These are phyloP conservation scores for Fusarium sp. DNA, from an alignment of 2,329 filamentous ascomycete species.

Conservation along the genomic window DNA sequence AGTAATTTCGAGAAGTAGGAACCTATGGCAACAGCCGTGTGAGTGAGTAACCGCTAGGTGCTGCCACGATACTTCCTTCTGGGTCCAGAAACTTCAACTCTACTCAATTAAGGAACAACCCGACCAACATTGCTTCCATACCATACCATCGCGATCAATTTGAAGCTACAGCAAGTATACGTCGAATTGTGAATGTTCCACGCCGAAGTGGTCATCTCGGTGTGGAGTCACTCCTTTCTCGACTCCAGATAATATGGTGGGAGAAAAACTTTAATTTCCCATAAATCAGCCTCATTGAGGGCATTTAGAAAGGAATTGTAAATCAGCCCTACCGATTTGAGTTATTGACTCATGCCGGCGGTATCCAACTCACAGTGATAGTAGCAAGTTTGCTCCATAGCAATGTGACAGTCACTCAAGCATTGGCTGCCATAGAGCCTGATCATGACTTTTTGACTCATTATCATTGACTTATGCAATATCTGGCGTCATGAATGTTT, in stretches of 20 bases:
- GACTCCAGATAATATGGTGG: neutral
- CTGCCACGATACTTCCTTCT: too few relatives aligned
- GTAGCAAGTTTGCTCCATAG: neutral
- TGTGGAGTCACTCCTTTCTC: neutral
- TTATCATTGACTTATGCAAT: slow-evolving; percentile 28
- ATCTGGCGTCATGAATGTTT: slow-evolving; percentile 20
- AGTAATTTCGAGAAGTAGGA: too few relatives aligned
- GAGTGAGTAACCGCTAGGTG: too few relatives aligned
- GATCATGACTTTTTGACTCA: slow-evolving; percentile 10
- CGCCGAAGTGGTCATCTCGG: neutral
- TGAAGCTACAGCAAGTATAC: too few relatives aligned
- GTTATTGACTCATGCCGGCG: neutral
- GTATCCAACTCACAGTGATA: too few relatives aligned
- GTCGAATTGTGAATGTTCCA: neutral
- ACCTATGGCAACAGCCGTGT: too few relatives aligned
- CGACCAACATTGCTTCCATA: too few relatives aligned
- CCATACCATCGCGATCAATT: too few relatives aligned
- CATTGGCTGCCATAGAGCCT: neutral
- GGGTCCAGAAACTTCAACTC: too few relatives aligned
- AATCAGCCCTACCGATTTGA: neutral
- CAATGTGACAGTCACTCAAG: neutral
- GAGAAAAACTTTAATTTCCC: neutral
- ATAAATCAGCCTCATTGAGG: neutral
- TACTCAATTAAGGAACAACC: too few relatives aligned
- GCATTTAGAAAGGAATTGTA: neutral